Base-by-base conservation (phyloP, 2,329 filamentous ascomycete genomes). In the Pezicula rhizophila region DNA sequence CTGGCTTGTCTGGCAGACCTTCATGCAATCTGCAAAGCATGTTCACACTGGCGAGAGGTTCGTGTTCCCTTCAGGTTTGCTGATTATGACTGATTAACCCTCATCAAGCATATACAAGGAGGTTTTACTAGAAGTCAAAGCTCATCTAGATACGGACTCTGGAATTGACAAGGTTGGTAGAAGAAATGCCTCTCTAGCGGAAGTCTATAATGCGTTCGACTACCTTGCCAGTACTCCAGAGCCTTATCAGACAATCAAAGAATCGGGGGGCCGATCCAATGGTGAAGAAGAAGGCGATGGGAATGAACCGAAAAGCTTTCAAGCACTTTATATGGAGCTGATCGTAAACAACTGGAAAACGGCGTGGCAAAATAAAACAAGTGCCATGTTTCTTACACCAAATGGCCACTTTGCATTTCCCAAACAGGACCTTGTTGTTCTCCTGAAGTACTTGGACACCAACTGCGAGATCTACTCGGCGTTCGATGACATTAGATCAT, bases 1-100 rank as follows among this genome's bases (percentile, higher is more conserved):
- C 41, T 66, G 61, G 62, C 49, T 59, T 17, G 60, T 66, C 4
- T 66, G 64, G 64, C 49, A 60, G 37, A 55, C 58, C 4, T 62
- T 59, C 35, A 55, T 65, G 33, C 43, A 47, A 20, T 61, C 63
- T 10, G 60, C 59, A 33, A 48, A 26, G 12, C 25, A 51, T 18
- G 50, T 59, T 26, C 47, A 63, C 12, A 46, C 51, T 35, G 45
- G 40, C 20, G 38, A 52, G 28, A 48, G 54, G 63, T 64, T 54
- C 57, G 61, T 39, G 4, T 12, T 28, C 15, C 45, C 17, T 26
- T 28, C 23, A 20, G 4, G 7, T 40, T 41, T 25, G 5, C 33
- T 31, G 8, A 31, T 3, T 31, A 31, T 31, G 3, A 31, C 28
- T 31, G 28, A 31, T 10, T 4, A 31, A 4, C 11, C 28, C 8